These are phyloP conservation scores for Emmonsiellopsis sp. DNA, from an alignment of 2,329 filamentous ascomycete genomes.

Conservation along the genomic window DNA sequence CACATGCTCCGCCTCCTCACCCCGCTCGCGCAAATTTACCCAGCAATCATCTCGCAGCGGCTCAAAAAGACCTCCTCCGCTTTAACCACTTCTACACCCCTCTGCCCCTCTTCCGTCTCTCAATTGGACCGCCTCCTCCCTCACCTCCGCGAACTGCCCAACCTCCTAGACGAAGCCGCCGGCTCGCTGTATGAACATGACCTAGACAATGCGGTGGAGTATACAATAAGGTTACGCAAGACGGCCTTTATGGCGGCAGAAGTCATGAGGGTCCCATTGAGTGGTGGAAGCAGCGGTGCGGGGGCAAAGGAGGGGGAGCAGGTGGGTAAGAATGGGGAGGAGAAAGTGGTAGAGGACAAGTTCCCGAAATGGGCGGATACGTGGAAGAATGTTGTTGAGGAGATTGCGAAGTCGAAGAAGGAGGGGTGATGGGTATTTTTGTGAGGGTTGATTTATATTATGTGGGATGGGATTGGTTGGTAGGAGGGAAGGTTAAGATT, in stretches of 20 bases:
- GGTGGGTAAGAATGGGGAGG: constrained; percentile 42
- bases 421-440: neutral
- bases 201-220: constrained; percentile 22
- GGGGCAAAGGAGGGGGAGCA: constrained; percentile 46
- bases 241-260: constrained; percentile 59
- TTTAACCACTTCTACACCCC: constrained; percentile 3
- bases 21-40: constrained; percentile 34
- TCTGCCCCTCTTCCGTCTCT: constrained; percentile 11
- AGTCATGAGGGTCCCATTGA: constrained; percentile 63
- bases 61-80: constrained; percentile 23
- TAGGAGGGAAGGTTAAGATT: too few species aligned
- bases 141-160: constrained; percentile 28
- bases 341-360: constrained; percentile 49
- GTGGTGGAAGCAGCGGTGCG: constrained; percentile 50
- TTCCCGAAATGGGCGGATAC: constrained; percentile 68
- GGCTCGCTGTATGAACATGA: constrained; percentile 36
- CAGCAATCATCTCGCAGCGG: constrained; percentile 32
- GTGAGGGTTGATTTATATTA: too few species aligned
- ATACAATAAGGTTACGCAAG: constrained; percentile 22
- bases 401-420: constrained; percentile 23
- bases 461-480: too few species aligned
- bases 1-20: constrained; percentile 32
- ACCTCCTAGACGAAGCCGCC: constrained; percentile 36
- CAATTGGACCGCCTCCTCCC: constrained; percentile 27
- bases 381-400: constrained; percentile 39